phyloP scores from a whole-genome alignment of 805 yeast genomes.

The Cyberlindnera amylophila region DNA sequence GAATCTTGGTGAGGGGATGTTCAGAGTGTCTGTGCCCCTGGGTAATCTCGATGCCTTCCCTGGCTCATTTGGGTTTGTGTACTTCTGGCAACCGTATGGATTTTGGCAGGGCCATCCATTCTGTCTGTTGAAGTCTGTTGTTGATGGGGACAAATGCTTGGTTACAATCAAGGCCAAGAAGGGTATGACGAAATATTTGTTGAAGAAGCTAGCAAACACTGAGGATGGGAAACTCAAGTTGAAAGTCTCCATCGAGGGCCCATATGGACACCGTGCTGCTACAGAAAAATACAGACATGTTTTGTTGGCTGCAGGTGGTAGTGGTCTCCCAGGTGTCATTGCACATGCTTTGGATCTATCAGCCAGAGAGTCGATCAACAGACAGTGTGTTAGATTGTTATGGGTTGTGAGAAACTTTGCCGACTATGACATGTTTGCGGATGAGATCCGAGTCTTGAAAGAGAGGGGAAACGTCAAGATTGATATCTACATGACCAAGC shows the following conservation, averaged over 20 bases:
- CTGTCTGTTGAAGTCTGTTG: slow-evolving; percentile 51
- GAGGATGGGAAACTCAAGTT: slow-evolving; percentile 27
- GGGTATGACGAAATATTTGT: slow-evolving; percentile 30
- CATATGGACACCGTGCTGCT: slow-evolving; percentile 50
- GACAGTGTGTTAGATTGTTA: slow-evolving; percentile 41
- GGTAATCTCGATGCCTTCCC: slow-evolving; percentile 52
- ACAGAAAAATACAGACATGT: slow-evolving; percentile 36
- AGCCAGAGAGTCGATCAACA: slow-evolving; percentile 21
- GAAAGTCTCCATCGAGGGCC: slow-evolving; percentile 54
- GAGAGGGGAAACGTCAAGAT: slow-evolving; percentile 14
- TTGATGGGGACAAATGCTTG: slow-evolving; percentile 29
- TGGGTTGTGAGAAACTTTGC: slow-evolving; percentile 61
- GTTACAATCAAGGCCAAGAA: slow-evolving; percentile 40
- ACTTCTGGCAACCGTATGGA: slow-evolving; percentile 45
- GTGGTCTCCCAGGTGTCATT: slow-evolving; percentile 51
- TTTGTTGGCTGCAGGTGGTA: slow-evolving; percentile 47
- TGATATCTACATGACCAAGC: too few relatives aligned
- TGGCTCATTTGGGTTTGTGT: slow-evolving; percentile 52
- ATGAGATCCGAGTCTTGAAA: slow-evolving; percentile 36
- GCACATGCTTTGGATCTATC: slow-evolving; percentile 35
- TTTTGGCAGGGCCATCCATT: slow-evolving; percentile 78
- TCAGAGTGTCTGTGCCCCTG: slow-evolving; percentile 39
- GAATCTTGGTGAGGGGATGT: slow-evolving; percentile 36
- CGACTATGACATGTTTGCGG: slow-evolving; percentile 45
- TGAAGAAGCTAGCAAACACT: slow-evolving; percentile 28